Evolutionary conservation across 75 land plant genomes (phyloP).

Genomic region (Cupressus sempervirens): DNA sequence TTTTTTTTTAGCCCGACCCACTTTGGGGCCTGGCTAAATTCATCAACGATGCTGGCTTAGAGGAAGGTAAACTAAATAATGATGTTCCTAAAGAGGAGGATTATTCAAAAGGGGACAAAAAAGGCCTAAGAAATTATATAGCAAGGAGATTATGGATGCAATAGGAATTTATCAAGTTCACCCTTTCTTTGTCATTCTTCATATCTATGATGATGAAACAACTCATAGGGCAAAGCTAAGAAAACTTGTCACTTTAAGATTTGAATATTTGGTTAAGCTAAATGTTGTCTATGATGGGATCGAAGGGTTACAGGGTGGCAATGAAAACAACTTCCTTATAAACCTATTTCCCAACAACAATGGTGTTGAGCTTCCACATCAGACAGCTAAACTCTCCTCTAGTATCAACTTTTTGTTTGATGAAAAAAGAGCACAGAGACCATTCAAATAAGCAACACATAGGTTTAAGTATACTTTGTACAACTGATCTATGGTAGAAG

Average conservation of each 20-base stretch:
- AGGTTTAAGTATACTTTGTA: constrained; percentile 52
- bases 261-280: constrained; percentile 79
- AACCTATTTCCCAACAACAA: constrained; percentile 95
- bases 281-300: constrained; percentile 84
- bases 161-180: constrained; percentile 63
- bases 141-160: constrained; percentile 51
- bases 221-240: constrained; percentile 22
- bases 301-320: constrained; percentile 51
- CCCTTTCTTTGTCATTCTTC: constrained; percentile 72
- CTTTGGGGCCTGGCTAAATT: too few species aligned
- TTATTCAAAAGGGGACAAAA: constrained; percentile 77
- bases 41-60: constrained; percentile 36
- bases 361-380: constrained; percentile 85
- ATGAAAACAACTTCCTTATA: constrained; percentile 51
- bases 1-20: too few species aligned
- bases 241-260: constrained; percentile 67
- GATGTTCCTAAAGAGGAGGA: constrained; percentile 85
- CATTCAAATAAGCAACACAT: constrained; percentile 81
- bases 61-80: constrained; percentile 54
- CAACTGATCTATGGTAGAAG: constrained; percentile 46
- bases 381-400: constrained; percentile 64
- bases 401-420: constrained; percentile 52
- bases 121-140: constrained; percentile 56
- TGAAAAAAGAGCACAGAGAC: constrained; percentile 50
- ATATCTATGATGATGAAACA: constrained; percentile 68